Base-by-base conservation (phyloP, 192 early-diverging fungal species). In the Chytriomyces confervae region DNA sequence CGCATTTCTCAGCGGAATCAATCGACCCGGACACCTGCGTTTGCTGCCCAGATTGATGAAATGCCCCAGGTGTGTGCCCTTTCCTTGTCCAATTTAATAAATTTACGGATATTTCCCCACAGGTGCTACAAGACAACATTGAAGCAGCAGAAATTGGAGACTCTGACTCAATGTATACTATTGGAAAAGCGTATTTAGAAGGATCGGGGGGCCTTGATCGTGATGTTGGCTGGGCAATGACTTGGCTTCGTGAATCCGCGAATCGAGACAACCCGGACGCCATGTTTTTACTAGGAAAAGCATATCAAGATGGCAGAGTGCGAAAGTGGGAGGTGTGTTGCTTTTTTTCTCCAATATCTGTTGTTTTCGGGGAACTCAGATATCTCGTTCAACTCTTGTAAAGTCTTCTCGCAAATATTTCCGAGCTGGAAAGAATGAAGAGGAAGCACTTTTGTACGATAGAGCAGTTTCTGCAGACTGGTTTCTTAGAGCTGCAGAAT, bases 131-230 rank as follows among this genome's bases (percentile, higher is more conserved):
- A 23, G 45, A 64, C 48, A 66, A 76, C 49, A 11, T 76, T 10
- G 62, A 76, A 50, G 74, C 62, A 8, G 74, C 74, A 24, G 63
- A 76, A 43, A 76, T 76, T 51, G 74, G 74, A n/a, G 74, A 76
- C 47, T 16, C 62, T 9, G 74, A 76, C 64, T 65, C 74, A 27
- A 76, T 76, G 74, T 45, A 61, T 9, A 24, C 6, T 13, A 76
- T 76, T 43, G 74, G 74, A 11, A 76, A 66, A 47, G 62, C 74
- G 7, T 76, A 47, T 51, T 6, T 66, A 3, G 74, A 76, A 47
- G 74, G 63, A 46, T 13, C 62, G 57, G 74, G 62, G 13, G 74
- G 74, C 2, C 62, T 76, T 49, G 74, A 76, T 9, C 43, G 36
- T 9, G 46, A 76, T 49, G 18, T 76, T 45, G 74, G 49, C 9